Conservation (phyloP, 345 rosid genomes). For the Hirschfeldia incana region DNA sequence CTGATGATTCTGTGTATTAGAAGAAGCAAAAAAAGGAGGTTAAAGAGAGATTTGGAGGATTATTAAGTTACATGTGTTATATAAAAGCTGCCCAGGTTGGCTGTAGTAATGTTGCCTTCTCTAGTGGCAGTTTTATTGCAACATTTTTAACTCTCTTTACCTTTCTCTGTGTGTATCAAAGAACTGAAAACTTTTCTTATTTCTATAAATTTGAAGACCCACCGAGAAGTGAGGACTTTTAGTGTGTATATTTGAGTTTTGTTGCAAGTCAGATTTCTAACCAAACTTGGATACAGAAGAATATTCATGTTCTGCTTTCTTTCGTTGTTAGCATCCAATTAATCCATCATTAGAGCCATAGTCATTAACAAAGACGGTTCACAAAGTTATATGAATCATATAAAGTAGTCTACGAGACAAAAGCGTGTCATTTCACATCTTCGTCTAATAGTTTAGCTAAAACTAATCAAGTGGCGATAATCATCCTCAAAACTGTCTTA, state of each 20-base stretch:
- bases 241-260: conserved; percentile 33
- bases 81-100: conserved; percentile 96
- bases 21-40: conserved; percentile 22
- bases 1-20: conserved; percentile 40
- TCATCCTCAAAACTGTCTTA: too few relatives aligned
- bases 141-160: conserved; percentile 21
- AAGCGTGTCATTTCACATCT: too few relatives aligned
- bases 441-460: too few relatives aligned
- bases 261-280: conserved; percentile 11
- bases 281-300: neutral
- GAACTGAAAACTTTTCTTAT: conserved; percentile 16
- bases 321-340: neutral
- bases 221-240: conserved; percentile 36
- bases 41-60: conserved; percentile 11
- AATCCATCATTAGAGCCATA: too few relatives aligned
- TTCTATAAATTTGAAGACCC: conserved; percentile 35
- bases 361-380: neutral
- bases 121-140: conserved; percentile 78
- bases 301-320: conserved; percentile 4
- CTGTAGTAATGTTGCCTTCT: conserved; percentile 71
- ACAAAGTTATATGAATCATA: neutral
- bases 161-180: conserved; percentile 24
- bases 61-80: conserved; percentile 40
- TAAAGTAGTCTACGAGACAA: too few relatives aligned
- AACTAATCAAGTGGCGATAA: too few relatives aligned